A percentile compares a stretch with the other conserved stretches of the same genome.
phyloP scores from a whole-genome alignment of 768 basidiomycete species.

The Mycena epipterygia region DNA sequence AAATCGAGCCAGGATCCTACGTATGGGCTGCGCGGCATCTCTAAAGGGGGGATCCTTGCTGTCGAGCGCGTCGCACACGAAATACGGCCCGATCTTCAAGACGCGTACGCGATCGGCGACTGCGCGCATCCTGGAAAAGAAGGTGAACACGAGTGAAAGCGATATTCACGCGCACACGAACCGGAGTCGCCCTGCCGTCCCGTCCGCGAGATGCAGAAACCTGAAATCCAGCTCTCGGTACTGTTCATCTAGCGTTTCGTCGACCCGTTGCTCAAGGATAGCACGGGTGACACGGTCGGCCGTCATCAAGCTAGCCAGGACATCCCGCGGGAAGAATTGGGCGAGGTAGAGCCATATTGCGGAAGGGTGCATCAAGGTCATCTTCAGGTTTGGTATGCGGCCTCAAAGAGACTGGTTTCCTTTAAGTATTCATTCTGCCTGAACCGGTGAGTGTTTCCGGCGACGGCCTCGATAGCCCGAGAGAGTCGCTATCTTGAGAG shows the following conservation, averaged over 20 bases:
- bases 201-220: constrained; percentile 26
- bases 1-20: constrained; percentile 5
- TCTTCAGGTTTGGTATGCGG: constrained; percentile 15
- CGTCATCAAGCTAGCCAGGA: constrained; percentile 13
- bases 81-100: constrained; percentile 28
- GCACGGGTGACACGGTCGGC: neutral
- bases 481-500: too few species aligned
- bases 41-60: neutral
- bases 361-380: constrained; percentile 27
- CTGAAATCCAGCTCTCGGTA: constrained; percentile 23
- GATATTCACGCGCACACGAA: too few species aligned
- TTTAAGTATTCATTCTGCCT: neutral
- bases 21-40: neutral
- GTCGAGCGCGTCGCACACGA: constrained; percentile 28
- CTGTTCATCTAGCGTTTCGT: constrained; percentile 1
- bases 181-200: constrained; percentile 21
- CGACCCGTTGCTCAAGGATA: constrained; percentile 4
- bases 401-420: neutral
- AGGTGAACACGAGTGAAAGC: neutral
- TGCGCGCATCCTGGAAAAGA: constrained; percentile 11
- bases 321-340: constrained; percentile 18
- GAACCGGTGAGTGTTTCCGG: neutral
- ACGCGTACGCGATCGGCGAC: constrained; percentile 23
- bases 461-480: constrained; percentile 7
- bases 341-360: constrained; percentile 28